Evolutionary conservation across 2,329 filamentous ascomycete species (phyloP), one percentile per base, ranked within the genome.

Genomic region (Alternaria sp.): DNA sequence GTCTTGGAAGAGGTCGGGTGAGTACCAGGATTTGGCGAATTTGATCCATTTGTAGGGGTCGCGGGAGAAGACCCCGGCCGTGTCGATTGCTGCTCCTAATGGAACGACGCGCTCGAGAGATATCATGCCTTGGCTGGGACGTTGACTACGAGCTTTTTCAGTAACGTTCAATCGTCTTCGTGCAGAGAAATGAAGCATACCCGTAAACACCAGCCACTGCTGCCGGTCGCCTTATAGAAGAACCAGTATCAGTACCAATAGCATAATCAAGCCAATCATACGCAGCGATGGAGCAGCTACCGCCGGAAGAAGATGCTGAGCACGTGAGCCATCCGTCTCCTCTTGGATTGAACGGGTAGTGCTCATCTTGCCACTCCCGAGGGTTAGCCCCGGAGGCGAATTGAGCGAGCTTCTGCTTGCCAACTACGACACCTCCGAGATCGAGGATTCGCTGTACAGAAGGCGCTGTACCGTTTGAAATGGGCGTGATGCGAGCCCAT

Each of bases 381-480:
- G 67, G 69, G 44, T 72, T 69, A 0, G 68, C 68, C 7, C 68
- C 67, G 29, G 62, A 67, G 5, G 80, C 80, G 49, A 86, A 80
- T 60, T 84, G 82, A 1, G 80, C 77, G 2, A 80, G 79, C 62
- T 83, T 85, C 23, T 82, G 83, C 73, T 85, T 86, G 3, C 84
- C 84, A 0, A 86, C 75, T 10, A 86, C 69, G 8, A 85, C 73
- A 42, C 66, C 71, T 13, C 70, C 70, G 7, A 71, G 65, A 24
- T 69, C 60, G 9, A 72, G 36, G 28, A 72, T 67, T n/a, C 61
- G 67, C 49, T 72, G 66, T 10, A 73, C 56, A 3, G 68, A 62
- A 21, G 67, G 61, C 10, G 70, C 68, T 7, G 67, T 69, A 5
- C 51, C 65, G 23, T 68, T 67, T 0, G 67, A 51, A 8, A 46